A percentile compares a stretch with the other conserved stretches of the same genome.
These are phyloP conservation scores for Gamsiella multidivaricata DNA, from an alignment of 192 early-diverging fungal species.

Conservation along the genomic window DNA sequence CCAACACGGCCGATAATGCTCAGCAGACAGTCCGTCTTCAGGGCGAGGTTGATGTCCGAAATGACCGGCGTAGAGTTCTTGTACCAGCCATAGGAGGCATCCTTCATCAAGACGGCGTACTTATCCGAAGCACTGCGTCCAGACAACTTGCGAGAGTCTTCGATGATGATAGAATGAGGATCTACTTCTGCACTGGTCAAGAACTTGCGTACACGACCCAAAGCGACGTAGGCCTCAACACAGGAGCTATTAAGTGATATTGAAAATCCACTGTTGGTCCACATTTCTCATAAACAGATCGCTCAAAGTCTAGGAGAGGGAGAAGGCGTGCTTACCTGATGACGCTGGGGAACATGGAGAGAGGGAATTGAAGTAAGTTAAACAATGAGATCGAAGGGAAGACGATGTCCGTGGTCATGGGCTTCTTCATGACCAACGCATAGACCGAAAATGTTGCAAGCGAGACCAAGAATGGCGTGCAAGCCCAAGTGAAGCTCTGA, in stretches of 20 bases:
- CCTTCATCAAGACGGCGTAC: slow-evolving; percentile 29
- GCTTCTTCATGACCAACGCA: slow-evolving; percentile 63
- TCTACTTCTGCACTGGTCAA: slow-evolving; percentile 79
- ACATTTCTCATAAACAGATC: background rate
- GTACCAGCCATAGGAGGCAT: slow-evolving; percentile 50
- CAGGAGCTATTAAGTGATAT: slow-evolving; percentile 23
- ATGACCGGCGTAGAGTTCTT: slow-evolving; percentile 39
- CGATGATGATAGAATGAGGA: slow-evolving; percentile 37
- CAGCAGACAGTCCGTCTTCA: slow-evolving; percentile 39
- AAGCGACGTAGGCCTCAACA: slow-evolving; percentile 85
- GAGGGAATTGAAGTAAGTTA: slow-evolving; percentile 92
- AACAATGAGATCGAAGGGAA: slow-evolving; percentile 93
- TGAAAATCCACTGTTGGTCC: background rate
- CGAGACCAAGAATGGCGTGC: slow-evolving; percentile 90
- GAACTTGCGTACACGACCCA: slow-evolving; percentile 83
- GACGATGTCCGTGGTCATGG: slow-evolving; percentile 76
- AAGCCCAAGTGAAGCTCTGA: slow-evolving; percentile 82
- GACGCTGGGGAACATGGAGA: slow-evolving; percentile 84
- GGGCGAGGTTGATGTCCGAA: slow-evolving; percentile 28
- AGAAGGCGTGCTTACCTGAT: slow-evolving; percentile 63
- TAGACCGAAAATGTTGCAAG: slow-evolving; percentile 87
- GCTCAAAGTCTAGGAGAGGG: background rate
- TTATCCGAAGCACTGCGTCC: slow-evolving; percentile 26
- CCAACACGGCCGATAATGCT: slow-evolving; percentile 57
- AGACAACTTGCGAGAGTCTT: slow-evolving; percentile 17